These are phyloP conservation scores for Phialocephala subalpina DNA, from an alignment of 2,329 filamentous ascomycete species.

Conservation along the genomic window DNA sequence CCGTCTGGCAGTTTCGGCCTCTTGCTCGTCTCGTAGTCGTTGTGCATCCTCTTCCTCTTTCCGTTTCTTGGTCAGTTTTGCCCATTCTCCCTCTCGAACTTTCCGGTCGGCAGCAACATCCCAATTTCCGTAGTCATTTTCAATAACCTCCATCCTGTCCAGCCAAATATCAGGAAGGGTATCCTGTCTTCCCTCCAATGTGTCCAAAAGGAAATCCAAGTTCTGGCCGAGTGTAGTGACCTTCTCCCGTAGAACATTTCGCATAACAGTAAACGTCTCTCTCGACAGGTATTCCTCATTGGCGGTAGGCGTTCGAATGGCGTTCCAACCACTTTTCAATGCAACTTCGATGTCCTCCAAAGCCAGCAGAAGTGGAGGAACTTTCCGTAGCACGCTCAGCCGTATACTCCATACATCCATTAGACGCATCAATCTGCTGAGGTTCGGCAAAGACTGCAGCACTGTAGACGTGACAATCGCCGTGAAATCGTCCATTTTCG, in stretches of 20 bases:
- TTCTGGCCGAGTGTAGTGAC: conserved; percentile 74
- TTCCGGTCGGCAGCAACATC: conserved; percentile 77
- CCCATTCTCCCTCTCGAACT: conserved; percentile 72
- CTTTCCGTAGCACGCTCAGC: conserved; percentile 75
- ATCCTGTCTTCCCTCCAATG: conserved; percentile 83
- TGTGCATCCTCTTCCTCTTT: conserved; percentile 42
- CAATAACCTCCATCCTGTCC: conserved; percentile 82
- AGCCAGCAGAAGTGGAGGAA: conserved; percentile 72
- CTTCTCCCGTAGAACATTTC: conserved; percentile 69
- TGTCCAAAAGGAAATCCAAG: conserved; percentile 87
- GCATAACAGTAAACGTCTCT: conserved; percentile 64
- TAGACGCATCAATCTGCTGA: conserved; percentile 77
- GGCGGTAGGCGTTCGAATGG: conserved; percentile 50
- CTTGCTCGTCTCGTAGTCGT: conserved; percentile 33
- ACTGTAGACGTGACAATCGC: conserved; percentile 91
- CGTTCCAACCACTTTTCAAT: conserved; percentile 71
- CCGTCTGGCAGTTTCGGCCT: conserved; percentile 23
- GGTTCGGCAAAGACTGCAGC: conserved; percentile 83
- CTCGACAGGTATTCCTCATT: conserved; percentile 32
- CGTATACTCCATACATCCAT: conserved; percentile 82
- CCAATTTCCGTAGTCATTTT: conserved; percentile 83
- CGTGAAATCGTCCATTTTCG: conserved; percentile 86
- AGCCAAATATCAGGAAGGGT: conserved; percentile 89
- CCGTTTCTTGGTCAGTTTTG: conserved; percentile 35
- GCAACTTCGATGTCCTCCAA: conserved; percentile 73